A percentile compares a stretch with the other conserved stretches of the same genome.
These are phyloP conservation scores for Gorgonomyces haynaldii DNA, from an alignment of 192 early-diverging fungal species.

Conservation along the genomic window DNA sequence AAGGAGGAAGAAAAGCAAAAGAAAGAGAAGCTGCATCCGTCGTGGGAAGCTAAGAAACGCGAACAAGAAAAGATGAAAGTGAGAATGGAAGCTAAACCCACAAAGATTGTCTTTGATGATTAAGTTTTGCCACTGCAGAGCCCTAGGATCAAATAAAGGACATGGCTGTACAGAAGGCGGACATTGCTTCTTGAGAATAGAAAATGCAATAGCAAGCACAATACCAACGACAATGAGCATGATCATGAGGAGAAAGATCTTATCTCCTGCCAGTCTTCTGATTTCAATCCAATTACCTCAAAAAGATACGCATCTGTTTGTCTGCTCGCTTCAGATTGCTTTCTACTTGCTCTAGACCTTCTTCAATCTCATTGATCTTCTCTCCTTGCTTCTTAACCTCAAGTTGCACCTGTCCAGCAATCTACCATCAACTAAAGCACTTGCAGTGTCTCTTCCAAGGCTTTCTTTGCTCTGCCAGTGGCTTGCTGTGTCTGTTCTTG, in stretches of 20 bases:
- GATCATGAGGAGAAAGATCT: constrained; percentile 48
- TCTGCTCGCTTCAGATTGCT: constrained; percentile 46
- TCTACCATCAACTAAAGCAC: constrained; percentile 21
- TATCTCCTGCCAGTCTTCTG: constrained; percentile 45
- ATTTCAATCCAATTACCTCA: constrained; percentile 25
- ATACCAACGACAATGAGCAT: constrained; percentile 43
- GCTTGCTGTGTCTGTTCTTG: constrained; percentile 40
- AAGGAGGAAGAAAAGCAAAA: constrained; percentile 5
- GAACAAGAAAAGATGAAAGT: neutral
- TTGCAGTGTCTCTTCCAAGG: constrained; percentile 40
- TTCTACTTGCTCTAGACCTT: constrained; percentile 39
- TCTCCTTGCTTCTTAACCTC: constrained; percentile 45
- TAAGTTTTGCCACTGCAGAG: neutral
- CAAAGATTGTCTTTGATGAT: constrained; percentile 28
- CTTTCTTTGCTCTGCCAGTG: constrained; percentile 24
- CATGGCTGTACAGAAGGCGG: constrained; percentile 3
- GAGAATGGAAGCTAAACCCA: neutral
- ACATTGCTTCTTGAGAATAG: constrained; percentile 28
- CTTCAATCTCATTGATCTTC: constrained; percentile 36
- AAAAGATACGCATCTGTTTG: constrained; percentile 43
- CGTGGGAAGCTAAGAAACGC: constrained; percentile 19
- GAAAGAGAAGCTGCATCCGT: constrained; percentile 21
- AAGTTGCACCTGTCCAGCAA: constrained; percentile 29
- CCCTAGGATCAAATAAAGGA: neutral
- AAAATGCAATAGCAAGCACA: constrained; percentile 33